Conservation (phyloP, 768 basidiomycete genomes). For the Suillus bovinus region DNA sequence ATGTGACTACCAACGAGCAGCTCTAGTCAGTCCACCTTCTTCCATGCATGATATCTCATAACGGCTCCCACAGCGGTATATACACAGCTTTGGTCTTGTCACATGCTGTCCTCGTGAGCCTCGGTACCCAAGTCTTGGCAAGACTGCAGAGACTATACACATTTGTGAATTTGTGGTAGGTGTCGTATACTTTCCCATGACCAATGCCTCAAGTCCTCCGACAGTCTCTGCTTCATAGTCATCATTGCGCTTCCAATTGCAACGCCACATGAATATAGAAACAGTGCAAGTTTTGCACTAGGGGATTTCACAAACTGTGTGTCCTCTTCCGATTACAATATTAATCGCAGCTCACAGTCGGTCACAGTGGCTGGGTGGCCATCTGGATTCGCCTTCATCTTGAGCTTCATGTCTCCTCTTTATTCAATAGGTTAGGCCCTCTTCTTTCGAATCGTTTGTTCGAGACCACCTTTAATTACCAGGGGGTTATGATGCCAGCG, state of each 20-base stretch:
- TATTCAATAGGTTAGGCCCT: conserved; percentile 4
- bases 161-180: not conserved
- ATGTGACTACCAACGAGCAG: conserved; percentile 45
- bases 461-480: conserved; percentile 21
- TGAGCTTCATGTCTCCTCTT: not conserved
- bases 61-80: conserved; percentile 4
- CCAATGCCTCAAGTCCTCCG: not conserved
- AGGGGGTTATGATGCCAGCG: conserved; percentile 1
- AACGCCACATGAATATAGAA: not conserved
- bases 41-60: conserved; percentile 42
- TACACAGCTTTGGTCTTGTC: not conserved
- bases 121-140: conserved; percentile 1
- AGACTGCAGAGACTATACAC: not conserved
- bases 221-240: not conserved
- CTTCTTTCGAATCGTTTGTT: not conserved
- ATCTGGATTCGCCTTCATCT: not conserved
- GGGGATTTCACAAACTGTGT: conserved; percentile 10
- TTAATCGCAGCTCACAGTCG: not conserved
- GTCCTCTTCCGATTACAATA: not conserved
- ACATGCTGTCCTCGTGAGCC: not conserved
- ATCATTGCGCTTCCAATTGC: not conserved
- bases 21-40: conserved; percentile 42
- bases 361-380: conserved; percentile 20
- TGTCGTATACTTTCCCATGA: not conserved
- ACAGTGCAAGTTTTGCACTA: not conserved